Evolutionary conservation across 768 basidiomycete species (phyloP).

Genomic region (Thelephora aurantiotincta): DNA sequence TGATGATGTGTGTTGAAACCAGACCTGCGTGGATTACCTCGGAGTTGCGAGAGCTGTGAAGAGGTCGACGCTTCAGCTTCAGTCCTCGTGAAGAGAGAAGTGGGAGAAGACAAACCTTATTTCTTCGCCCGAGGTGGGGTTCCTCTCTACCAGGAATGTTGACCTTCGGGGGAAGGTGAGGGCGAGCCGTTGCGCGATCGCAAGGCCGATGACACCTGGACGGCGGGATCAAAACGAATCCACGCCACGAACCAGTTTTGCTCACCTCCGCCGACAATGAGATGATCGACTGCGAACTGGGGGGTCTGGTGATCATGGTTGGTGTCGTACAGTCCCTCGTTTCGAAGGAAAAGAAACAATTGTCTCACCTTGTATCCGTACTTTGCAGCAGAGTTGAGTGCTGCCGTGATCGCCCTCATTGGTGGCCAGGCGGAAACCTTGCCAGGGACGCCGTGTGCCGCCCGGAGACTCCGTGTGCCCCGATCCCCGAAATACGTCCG

Average conservation of each 20-base stretch:
- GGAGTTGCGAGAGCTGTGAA: conserved; percentile 72
- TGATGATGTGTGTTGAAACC: conserved; percentile 1
- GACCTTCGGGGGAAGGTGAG: conserved; percentile 50
- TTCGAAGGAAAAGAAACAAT: no score
- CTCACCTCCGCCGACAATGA: conserved; percentile 80
- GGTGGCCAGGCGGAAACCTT: no score
- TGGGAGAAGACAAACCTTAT: conserved; percentile 54
- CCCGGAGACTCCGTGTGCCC: no score
- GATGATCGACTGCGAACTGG: conserved; percentile 62
- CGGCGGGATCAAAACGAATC: not conserved
- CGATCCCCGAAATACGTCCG: no score
- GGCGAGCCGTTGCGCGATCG: conserved; percentile 65
- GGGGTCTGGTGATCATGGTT: conserved; percentile 30
- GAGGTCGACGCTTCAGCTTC: conserved; percentile 1
- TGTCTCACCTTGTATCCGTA: no score
- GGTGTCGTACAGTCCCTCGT: no score
- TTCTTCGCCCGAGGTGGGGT: conserved; percentile 65
- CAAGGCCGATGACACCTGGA: conserved; percentile 72
- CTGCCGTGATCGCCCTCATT: no score
- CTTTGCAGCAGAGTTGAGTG: no score
- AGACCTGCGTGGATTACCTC: conserved; percentile 88
- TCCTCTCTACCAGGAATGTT: conserved; percentile 74
- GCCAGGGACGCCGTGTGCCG: no score
- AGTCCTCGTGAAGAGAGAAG: not conserved
- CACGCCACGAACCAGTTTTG: not conserved